A percentile compares a stretch with the other conserved stretches of the same genome.
Evolutionary conservation across 352 stramenopile species (phyloP).

Genomic region (Globisporangium nunn): DNA sequence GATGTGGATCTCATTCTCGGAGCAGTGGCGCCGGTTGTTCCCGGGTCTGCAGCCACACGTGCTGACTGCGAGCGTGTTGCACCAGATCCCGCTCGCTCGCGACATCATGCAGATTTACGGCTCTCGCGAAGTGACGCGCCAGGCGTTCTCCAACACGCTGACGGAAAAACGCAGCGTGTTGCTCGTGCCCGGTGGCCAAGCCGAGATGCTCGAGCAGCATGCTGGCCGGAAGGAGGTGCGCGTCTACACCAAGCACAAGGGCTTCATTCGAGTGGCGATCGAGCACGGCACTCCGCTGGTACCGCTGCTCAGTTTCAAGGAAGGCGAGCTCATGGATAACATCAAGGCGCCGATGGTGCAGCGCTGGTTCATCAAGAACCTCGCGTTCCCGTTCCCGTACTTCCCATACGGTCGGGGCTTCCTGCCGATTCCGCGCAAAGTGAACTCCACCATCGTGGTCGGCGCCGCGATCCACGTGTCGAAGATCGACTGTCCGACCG

Average conservation of each 20-base stretch:
- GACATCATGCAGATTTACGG: conserved; percentile 75
- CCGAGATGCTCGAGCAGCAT: conserved; percentile 74
- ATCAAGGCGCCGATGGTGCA: conserved; percentile 63
- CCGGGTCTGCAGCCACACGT: conserved; percentile 59
- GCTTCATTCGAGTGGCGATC: conserved; percentile 74
- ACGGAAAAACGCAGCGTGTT: conserved; percentile 57
- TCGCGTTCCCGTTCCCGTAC: conserved; percentile 77
- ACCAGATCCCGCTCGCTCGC: conserved; percentile 70
- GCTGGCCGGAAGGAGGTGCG: conserved; percentile 54
- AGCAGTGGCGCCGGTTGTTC: conserved; percentile 60
- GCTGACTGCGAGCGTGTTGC: conserved; percentile 69
- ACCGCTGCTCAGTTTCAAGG: conserved; percentile 74
- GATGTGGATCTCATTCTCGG: conserved; percentile 75
- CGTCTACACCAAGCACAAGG: conserved; percentile 70
- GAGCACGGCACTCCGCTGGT: conserved; percentile 69
- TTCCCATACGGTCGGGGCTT: conserved; percentile 63
- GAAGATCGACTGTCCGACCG: conserved; percentile 33
- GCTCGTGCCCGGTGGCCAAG: conserved; percentile 72
- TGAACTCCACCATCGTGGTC: conserved; percentile 57
- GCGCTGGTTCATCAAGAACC: conserved; percentile 69
- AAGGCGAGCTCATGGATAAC: conserved; percentile 81
- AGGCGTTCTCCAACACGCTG: conserved; percentile 46
- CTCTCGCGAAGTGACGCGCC: conserved; percentile 61
- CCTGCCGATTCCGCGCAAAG: conserved; percentile 62
- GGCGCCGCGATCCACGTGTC: conserved; percentile 49